Evolutionary conservation across 306 rosid species (phyloP).

Genomic region (Arachis stenosperma): DNA sequence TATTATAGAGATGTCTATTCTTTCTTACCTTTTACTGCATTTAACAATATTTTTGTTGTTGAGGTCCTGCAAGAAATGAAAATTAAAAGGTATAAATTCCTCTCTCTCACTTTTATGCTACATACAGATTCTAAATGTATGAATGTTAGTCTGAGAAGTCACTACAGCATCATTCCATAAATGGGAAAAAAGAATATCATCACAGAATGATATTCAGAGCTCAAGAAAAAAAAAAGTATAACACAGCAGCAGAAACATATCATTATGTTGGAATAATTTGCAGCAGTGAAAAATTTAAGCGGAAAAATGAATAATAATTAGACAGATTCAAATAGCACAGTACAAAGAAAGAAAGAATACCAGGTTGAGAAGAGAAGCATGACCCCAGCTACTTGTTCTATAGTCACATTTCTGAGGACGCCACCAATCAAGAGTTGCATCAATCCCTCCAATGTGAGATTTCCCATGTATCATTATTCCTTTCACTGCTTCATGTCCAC

Average conservation of each 20-base stretch:
- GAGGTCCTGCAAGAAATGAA: constrained; percentile 69
- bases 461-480: constrained; percentile 66
- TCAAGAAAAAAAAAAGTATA: not conserved
- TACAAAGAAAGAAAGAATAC: constrained; percentile 44
- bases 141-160: not conserved
- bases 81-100: constrained; percentile 17
- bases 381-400: constrained; percentile 89
- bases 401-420: constrained; percentile 98
- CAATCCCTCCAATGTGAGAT: constrained; percentile 62
- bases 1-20: constrained; percentile 3
- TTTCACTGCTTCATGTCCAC: constrained; percentile 37
- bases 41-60: constrained; percentile 60
- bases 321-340: constrained; percentile 27
- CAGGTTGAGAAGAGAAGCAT: constrained; percentile 86
- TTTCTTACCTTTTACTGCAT: constrained; percentile 80
- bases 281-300: not conserved
- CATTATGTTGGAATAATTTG: not conserved
- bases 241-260: not conserved
- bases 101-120: constrained; percentile 18
- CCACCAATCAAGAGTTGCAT: constrained; percentile 98
- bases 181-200: not conserved
- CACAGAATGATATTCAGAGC: constrained; percentile 2
- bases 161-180: constrained; percentile 27
- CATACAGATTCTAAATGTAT: constrained; percentile 24
- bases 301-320: not conserved